Evolutionary conservation across 2,329 filamentous ascomycete genomes (phyloP).

Genomic region (Fusarium vanettenii): DNA sequence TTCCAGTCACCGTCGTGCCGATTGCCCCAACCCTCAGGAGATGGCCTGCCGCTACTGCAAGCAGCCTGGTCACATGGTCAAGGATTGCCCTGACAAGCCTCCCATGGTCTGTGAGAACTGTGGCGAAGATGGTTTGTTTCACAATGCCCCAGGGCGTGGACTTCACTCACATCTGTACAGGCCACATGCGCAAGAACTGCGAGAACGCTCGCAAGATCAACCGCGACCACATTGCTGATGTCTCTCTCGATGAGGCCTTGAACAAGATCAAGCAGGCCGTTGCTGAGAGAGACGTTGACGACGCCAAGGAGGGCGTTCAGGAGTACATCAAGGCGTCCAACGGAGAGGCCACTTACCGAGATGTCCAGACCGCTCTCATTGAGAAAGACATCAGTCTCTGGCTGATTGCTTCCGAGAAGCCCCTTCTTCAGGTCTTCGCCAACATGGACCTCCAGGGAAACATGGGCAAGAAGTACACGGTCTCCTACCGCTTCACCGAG

Average conservation of each 20-base stretch:
- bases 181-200: constrained; percentile 68
- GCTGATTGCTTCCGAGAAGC: constrained; percentile 72
- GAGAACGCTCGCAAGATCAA: constrained; percentile 69
- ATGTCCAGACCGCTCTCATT: constrained; percentile 72
- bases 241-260: constrained; percentile 69
- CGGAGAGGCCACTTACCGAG: constrained; percentile 67
- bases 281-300: constrained; percentile 67
- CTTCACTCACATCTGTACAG: constrained; percentile 49
- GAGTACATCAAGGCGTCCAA: constrained; percentile 70
- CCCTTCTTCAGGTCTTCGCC: constrained; percentile 67
- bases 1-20: constrained; percentile 47
- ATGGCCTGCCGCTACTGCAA: constrained; percentile 59
- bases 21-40: constrained; percentile 50
- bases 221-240: constrained; percentile 60
- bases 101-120: constrained; percentile 71
- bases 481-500: constrained; percentile 71
- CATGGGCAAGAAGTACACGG: constrained; percentile 71
- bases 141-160: neutral
- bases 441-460: constrained; percentile 81
- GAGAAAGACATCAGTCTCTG: constrained; percentile 64
- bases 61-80: constrained; percentile 64
- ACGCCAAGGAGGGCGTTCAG: constrained; percentile 69
- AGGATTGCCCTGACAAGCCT: constrained; percentile 72
- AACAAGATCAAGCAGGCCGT: constrained; percentile 64
- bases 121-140: constrained; percentile 64